Evolutionary conservation across 345 rosid genomes (phyloP).

Genomic region (Arabidopsis arenosa): DNA sequence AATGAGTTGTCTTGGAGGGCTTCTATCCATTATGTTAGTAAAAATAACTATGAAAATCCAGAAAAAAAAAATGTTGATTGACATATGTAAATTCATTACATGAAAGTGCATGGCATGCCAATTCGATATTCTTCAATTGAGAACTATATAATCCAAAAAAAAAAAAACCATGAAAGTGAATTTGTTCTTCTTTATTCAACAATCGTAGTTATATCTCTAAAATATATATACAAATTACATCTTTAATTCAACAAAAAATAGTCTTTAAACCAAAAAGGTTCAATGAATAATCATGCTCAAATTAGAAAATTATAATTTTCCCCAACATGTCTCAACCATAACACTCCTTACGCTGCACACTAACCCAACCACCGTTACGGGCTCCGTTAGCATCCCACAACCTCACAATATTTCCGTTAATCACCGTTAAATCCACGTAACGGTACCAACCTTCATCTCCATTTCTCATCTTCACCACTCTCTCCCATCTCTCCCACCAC

Average conservation of each 20-base stretch:
- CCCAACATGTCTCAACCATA: neutral
- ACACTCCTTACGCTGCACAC: slow-evolving; percentile 11
- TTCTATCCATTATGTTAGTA: no score
- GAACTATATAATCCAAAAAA: neutral
- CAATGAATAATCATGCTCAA: slow-evolving; percentile 10
- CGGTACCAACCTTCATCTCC: slow-evolving; percentile 65
- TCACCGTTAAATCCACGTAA: slow-evolving; percentile 54
- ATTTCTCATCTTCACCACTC: slow-evolving; percentile 51
- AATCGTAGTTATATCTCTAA: slow-evolving; percentile 25
- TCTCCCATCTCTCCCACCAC: slow-evolving; percentile 46
- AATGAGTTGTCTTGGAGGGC: no score
- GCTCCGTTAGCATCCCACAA: slow-evolving; percentile 64
- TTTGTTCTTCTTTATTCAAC: slow-evolving; percentile 3
- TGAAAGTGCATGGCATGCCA: no score
- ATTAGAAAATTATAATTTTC: neutral
- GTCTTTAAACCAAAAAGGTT: slow-evolving; percentile 3
- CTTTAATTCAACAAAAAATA: slow-evolving; percentile 6
- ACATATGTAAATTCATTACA: no score
- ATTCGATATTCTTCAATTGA: neutral
- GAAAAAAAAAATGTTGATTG: no score
- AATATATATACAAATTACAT: slow-evolving; percentile 30
- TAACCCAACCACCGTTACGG: slow-evolving; percentile 30
- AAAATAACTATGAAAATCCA: no score
- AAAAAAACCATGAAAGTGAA: neutral
- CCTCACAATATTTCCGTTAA: slow-evolving; percentile 72